Base-by-base conservation (phyloP, 139 green algal genomes). In the Chlamydomonas incerta region DNA sequence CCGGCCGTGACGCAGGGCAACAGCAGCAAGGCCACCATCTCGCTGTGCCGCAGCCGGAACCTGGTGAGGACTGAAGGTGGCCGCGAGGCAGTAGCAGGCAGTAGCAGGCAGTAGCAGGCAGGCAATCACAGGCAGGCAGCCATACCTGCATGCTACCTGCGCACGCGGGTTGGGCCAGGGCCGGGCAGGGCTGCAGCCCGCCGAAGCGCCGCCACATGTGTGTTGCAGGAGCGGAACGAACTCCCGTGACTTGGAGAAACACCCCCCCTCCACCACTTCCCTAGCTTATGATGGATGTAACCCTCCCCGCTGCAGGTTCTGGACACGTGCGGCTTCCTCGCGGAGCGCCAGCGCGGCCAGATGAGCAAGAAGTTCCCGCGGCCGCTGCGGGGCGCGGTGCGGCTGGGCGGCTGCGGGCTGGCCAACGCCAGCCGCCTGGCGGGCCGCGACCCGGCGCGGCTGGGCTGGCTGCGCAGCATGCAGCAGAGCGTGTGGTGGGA, bases 351-450 rank as follows among this genome's bases (percentile, higher is more conserved):
- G 24, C 63, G 66, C 9, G 80, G 80, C 31, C 70, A 47, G 24
- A 66, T 76, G 4, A 85, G 46, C 0, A 76, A 86, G 17, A 85
- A 85, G 80, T 85, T 85, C 37, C 80, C 80, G 0, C 24, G 68
- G 31, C 80, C 80, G 5, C 50, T 10, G 13, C 31, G 26, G 0
- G 80, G 80, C 50, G 66, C 80, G 4, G 67, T 85, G 1, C 66
- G 31, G 31, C 67, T 77, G 13, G 80, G 17, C 1, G 80, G 26
- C 4, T 85, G 80, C 21, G 50, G 70, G 3, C 31, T 77, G 67
- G 41, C 10, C 14, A 73, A 83, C 21, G 37, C 18, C 9, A 67
- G 34, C 5, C 3, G 47, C 11, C 33, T 60, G 50, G 67, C 50
- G 21, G 68, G 47, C 17, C 8, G 28, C 34, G 4, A 33, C 2